Percentiles rank a stretch among this genome's conserved stretches.
These are phyloP conservation scores for Rhizopus sp. DNA, from an alignment of 371 early-diverging fungal species.

Conservation along the genomic window DNA sequence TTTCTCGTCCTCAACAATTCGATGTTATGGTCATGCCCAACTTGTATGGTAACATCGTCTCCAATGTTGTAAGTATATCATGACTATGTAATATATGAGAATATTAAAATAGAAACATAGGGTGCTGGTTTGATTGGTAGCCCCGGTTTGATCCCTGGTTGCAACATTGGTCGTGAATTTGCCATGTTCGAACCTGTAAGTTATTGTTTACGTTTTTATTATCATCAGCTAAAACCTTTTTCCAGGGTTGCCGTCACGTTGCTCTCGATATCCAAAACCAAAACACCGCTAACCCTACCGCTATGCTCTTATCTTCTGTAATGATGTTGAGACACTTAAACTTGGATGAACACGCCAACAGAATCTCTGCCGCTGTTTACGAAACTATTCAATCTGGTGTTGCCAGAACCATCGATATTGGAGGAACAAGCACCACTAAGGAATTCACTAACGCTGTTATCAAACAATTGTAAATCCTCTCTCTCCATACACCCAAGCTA, in stretches of 20 bases:
- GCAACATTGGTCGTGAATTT: constrained; percentile 94
- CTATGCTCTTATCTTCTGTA: constrained; percentile 87
- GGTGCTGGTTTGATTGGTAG: constrained; percentile 96
- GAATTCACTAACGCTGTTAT: constrained; percentile 89
- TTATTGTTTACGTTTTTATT: constrained; percentile 8
- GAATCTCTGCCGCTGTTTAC: constrained; percentile 78
- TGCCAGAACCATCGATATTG: constrained; percentile 43
- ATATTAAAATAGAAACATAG: constrained; percentile 6
- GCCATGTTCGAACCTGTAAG: constrained; percentile 94
- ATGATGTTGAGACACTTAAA: constrained; percentile 98
- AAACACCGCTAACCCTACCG: constrained; percentile 95
- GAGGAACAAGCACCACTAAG: constrained; percentile 68
- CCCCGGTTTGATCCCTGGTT: constrained; percentile 93
- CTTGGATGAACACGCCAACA: constrained; percentile 75
- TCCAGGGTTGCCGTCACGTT: constrained; percentile 90
- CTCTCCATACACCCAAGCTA: not conserved
- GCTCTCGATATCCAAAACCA: constrained; percentile 89
- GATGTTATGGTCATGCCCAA: constrained; percentile 98
- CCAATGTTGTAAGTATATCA: constrained; percentile 70
- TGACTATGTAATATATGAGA: not conserved
- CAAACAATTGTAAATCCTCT: constrained; percentile 53
- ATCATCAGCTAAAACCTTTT: not conserved
- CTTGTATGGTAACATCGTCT: constrained; percentile 96
- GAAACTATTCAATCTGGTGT: constrained; percentile 20
- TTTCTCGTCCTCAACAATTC: constrained; percentile 94